Conservation (phyloP, 129 eudicot genomes). For the Flaveria sonorensis region DNA sequence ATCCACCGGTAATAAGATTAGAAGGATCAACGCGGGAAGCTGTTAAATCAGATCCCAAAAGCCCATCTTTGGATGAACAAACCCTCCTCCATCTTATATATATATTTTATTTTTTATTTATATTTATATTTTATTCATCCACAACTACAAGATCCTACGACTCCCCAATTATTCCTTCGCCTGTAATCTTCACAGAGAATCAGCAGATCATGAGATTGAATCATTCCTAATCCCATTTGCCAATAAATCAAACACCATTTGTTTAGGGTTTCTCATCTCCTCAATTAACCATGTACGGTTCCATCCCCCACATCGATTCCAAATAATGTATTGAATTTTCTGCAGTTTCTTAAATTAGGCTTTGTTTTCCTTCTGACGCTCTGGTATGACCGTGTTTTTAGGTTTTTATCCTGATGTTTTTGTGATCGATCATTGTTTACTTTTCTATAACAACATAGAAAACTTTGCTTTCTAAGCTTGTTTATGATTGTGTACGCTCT, state of each 20-base stretch:
- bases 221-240: background rate
- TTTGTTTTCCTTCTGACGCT: background rate
- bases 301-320: background rate
- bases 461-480: background rate
- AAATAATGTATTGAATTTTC: background rate
- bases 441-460: background rate
- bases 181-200: background rate
- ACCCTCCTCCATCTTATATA: slow-evolving; percentile 10
- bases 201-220: background rate
- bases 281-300: slow-evolving; percentile 32
- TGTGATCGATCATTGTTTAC: slow-evolving; percentile 4
- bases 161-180: slow-evolving; percentile 3
- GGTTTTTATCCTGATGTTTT: background rate
- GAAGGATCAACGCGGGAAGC: background rate
- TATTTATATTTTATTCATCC: background rate
- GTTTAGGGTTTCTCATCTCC: slow-evolving; percentile 16
- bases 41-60: slow-evolving; percentile 28
- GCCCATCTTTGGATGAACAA: slow-evolving; percentile 29
- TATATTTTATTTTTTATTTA: background rate
- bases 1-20: background rate
- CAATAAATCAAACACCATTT: slow-evolving; percentile 2
- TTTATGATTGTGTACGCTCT: background rate
- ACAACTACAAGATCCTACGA: slow-evolving; percentile 3
- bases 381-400: background rate
- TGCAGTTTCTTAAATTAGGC: background rate